These are phyloP conservation scores for Phyllosticta citribraziliensis DNA, from an alignment of 2,329 filamentous ascomycete genomes.

Conservation along the genomic window DNA sequence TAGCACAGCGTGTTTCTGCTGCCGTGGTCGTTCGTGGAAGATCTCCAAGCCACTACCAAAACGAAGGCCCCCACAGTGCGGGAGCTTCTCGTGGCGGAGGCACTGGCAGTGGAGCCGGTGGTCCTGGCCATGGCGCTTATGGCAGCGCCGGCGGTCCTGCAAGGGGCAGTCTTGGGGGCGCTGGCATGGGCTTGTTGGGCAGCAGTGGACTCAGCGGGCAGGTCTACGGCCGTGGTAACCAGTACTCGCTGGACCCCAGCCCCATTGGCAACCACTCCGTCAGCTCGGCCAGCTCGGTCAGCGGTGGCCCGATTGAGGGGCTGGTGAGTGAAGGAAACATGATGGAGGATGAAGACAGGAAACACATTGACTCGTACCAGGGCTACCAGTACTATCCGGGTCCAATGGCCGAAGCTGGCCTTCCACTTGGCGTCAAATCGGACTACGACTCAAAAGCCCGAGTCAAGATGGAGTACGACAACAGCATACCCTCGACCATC, in stretches of 20 bases:
- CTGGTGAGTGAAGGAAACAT: slow-evolving; percentile 34
- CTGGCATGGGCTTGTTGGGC: slow-evolving; percentile 26
- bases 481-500: slow-evolving; percentile 22
- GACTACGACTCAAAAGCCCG: slow-evolving; percentile 28
- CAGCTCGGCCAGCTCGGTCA: slow-evolving; percentile 34
- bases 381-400: slow-evolving; percentile 40
- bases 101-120: slow-evolving; percentile 49
- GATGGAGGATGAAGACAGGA: slow-evolving; percentile 26
- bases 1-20: slow-evolving; percentile 25
- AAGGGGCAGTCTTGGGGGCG: slow-evolving; percentile 31
- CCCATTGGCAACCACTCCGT: slow-evolving; percentile 33
- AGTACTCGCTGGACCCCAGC: slow-evolving; percentile 30
- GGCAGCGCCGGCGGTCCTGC: slow-evolving; percentile 15
- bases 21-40: slow-evolving; percentile 32
- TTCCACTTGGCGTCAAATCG: slow-evolving; percentile 21
- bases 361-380: slow-evolving; percentile 32
- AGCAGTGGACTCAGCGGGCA: slow-evolving; percentile 22
- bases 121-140: slow-evolving; percentile 21
- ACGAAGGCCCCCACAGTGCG: slow-evolving; percentile 35
- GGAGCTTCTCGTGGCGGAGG: slow-evolving; percentile 39
- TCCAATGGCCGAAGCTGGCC: slow-evolving; percentile 32
- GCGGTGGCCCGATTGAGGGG: slow-evolving; percentile 31
- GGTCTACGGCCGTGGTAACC: slow-evolving; percentile 22
- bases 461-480: slow-evolving; percentile 36
- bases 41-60: slow-evolving; percentile 35